phyloP scores from a whole-genome alignment of 768 basidiomycete genomes.

The Clavaria fumosa region DNA sequence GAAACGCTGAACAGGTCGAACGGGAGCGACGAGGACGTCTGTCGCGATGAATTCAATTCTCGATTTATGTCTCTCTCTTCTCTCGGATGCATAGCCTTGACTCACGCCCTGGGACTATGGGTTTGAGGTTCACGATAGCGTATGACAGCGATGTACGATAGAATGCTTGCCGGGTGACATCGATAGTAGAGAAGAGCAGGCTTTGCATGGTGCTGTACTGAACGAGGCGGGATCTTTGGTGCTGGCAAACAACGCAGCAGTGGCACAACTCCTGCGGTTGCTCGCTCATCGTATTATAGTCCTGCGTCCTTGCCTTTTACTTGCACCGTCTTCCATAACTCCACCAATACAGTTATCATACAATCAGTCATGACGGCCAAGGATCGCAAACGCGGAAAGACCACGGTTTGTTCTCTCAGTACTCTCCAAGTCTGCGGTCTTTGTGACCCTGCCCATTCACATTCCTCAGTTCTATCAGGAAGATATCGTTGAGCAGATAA shows the following conservation, averaged over 20 bases:
- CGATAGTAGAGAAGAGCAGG: slow-evolving; percentile 66
- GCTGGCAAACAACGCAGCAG: no score
- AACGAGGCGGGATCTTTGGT: no score
- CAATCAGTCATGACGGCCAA: slow-evolving; percentile 9
- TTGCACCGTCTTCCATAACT: no score
- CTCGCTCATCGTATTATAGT: no score
- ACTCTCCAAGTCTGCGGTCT: background rate
- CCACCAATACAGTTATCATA: no score
- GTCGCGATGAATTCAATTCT: slow-evolving; percentile 2
- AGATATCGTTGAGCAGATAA: slow-evolving; percentile 42
- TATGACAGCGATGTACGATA: slow-evolving; percentile 52
- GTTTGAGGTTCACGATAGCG: slow-evolving; percentile 91
- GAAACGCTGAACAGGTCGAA: slow-evolving; percentile 38
- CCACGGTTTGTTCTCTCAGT: slow-evolving; percentile 11
- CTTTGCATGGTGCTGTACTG: no score
- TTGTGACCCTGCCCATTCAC: background rate
- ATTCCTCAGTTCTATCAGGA: slow-evolving; percentile 43
- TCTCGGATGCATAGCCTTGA: slow-evolving; percentile 11
- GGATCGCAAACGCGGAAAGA: slow-evolving; percentile 6
- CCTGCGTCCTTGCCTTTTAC: no score
- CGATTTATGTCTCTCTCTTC: no score
- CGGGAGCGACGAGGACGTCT: slow-evolving; percentile 54
- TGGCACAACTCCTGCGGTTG: no score
- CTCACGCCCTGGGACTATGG: slow-evolving; percentile 88
- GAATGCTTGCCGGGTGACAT: slow-evolving; percentile 65